These are phyloP conservation scores for Cryptosporidium bovis DNA, from an alignment of 169 alveolate genomes.

Conservation along the genomic window DNA sequence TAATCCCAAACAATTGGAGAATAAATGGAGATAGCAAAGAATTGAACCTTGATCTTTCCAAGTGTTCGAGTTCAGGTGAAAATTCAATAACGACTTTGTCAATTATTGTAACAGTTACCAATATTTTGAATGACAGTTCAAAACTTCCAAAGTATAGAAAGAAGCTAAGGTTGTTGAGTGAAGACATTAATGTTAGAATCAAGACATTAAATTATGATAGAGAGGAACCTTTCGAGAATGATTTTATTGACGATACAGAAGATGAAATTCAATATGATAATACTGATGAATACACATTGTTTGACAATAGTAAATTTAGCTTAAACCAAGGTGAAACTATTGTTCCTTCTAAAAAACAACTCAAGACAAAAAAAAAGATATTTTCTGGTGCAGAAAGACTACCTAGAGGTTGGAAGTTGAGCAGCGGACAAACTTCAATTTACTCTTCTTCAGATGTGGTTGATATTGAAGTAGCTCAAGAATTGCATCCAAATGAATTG, in stretches of 20 bases:
- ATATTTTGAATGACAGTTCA: neutral
- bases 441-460: conserved; percentile 49
- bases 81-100: conserved; percentile 13
- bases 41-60: conserved; percentile 11
- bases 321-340: no score
- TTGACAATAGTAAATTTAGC: conserved; percentile 5
- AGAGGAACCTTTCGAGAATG: neutral
- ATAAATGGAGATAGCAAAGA: conserved; percentile 1
- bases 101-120: conserved; percentile 48
- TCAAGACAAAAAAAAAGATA: conserved; percentile 6
- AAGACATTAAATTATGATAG: conserved; percentile 1
- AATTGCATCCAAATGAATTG: conserved; percentile 42
- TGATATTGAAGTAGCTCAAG: conserved; percentile 15
- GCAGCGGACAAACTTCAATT: conserved; percentile 61
- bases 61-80: conserved; percentile 14
- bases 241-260: conserved; percentile 14
- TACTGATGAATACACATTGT: conserved; percentile 24
- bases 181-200: conserved; percentile 62
- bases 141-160: conserved; percentile 37
- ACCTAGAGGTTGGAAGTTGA: conserved; percentile 55
- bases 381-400: conserved; percentile 59
- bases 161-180: conserved; percentile 26
- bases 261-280: conserved; percentile 31
- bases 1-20: conserved; percentile 58
- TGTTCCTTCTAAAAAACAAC: neutral